phyloP scores from a whole-genome alignment of 129 eudicot genomes.

The Solidago caesia region DNA sequence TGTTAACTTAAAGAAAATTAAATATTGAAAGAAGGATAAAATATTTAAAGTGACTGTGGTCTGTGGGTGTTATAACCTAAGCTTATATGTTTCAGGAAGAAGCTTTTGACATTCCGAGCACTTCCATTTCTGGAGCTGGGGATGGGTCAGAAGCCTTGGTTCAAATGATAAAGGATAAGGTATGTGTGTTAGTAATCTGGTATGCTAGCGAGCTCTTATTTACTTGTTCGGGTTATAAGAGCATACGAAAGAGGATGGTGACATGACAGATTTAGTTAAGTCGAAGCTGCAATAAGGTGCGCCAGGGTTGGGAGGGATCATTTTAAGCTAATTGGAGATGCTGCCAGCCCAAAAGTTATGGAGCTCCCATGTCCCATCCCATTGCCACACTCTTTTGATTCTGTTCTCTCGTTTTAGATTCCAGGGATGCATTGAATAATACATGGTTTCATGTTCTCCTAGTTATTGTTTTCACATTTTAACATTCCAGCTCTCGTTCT shows the following conservation, averaged over 20 bases:
- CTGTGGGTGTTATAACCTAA: not conserved
- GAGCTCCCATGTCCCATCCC: too few species aligned
- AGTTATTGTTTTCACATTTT: too few species aligned
- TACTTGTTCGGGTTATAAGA: not conserved
- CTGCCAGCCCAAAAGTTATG: too few species aligned
- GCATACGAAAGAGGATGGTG: not conserved
- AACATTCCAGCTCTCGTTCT: too few species aligned
- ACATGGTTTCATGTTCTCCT: too few species aligned
- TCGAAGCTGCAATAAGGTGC: too few species aligned
- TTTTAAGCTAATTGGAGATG: too few species aligned
- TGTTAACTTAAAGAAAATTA: not conserved
- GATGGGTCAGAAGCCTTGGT: constrained; percentile 60
- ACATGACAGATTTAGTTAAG: too few species aligned
- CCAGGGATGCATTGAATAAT: too few species aligned
- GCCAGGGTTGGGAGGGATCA: too few species aligned
- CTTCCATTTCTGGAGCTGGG: constrained; percentile 25
- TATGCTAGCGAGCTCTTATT: not conserved
- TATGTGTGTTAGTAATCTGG: constrained; percentile 19
- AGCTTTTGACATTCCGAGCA: constrained; percentile 37
- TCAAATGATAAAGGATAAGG: constrained; percentile 72
- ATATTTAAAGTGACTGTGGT: not conserved
- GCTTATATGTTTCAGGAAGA: constrained; percentile 34
- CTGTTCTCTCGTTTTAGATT: too few species aligned
- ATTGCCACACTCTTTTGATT: too few species aligned
- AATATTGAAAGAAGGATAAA: not conserved